Evolutionary conservation across 2,329 filamentous ascomycete genomes (phyloP), one percentile per base, ranked within the genome.

Genomic region (Cercospora zeae-maydis): DNA sequence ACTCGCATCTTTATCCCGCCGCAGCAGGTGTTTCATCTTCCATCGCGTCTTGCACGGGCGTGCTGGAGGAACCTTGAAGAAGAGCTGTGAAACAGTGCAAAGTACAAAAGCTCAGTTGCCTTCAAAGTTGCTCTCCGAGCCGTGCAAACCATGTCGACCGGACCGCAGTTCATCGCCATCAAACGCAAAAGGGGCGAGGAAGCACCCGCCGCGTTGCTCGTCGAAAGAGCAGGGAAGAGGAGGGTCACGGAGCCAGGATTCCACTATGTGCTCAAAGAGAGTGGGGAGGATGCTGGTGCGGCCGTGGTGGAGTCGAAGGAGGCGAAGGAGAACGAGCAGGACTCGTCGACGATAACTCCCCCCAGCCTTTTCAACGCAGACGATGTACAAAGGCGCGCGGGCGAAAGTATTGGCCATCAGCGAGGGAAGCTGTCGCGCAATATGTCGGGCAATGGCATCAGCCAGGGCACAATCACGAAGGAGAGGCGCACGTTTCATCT

Each of bases 151-250:
- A 62, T 61, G 62, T 57, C 58, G 37, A 13, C 69, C 66, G 71
- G 66, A 10, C 72, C 72, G 31, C 59, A 63, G n/a, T 59, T 66
- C 13, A 64, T 74, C 13, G 66, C 66, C 42, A 60, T 74, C 39
- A 72, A 74, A 67, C 72, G 72, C 37, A 72, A 70, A 59, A 58
- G 67, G 24, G 60, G 64, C 54, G 71, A 74, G 37, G 62, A 64
- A 19, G 69, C 68, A 2, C 71, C 71, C 13, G 70, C 72, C 37
- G 62, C 65, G 19, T 63, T 74, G 39, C 55, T 73, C 36, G 63
- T 74, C 21, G 69, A 73, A 62, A 54, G 65, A 16, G 61, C 60
- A 16, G 59, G 65, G 51, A 74, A 74, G 66, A 70, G 67, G 42
- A 57, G 68, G 39, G 21, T 62, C 8, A 60, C 57, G 24, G 59